phyloP scores from a whole-genome alignment of 2,329 filamentous ascomycete genomes.

The Penicillium decumbens region DNA sequence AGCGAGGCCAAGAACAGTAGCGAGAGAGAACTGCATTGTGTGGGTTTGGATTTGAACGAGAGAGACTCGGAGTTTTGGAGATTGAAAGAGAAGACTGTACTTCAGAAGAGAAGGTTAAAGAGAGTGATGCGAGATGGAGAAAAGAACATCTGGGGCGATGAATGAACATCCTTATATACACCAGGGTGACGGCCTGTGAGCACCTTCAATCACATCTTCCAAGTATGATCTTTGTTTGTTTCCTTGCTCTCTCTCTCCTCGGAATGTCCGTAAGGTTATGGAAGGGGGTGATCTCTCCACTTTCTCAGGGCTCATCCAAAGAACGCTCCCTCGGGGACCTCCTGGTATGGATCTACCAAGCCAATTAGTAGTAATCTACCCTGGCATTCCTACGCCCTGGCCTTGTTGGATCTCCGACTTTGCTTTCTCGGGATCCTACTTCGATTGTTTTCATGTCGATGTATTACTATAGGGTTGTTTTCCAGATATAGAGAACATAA shows the following conservation, averaged over 20 bases:
- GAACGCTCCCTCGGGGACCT: conserved; percentile 5
- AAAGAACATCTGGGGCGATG: conserved; percentile 15
- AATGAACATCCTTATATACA: conserved; percentile 33
- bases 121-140: conserved; percentile 32
- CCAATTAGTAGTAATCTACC: conserved; percentile 1
- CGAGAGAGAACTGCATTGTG: conserved; percentile 39
- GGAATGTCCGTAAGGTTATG: conserved; percentile 33
- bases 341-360: conserved; percentile 27
- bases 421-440: background rate
- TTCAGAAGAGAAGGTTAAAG: conserved; percentile 27
- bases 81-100: conserved; percentile 24
- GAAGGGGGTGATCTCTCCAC: conserved; percentile 15
- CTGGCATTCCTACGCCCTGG: conserved; percentile 14
- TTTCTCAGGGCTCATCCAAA: conserved; percentile 6
- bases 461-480: background rate
- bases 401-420: background rate
- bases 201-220: conserved; percentile 5
- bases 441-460: background rate
- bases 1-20: conserved; percentile 34
- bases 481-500: background rate
- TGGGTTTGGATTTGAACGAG: conserved; percentile 31
- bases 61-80: conserved; percentile 17
- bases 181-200: conserved; percentile 21
- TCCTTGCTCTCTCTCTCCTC: conserved; percentile 9
- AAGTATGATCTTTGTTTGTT: conserved; percentile 9